A percentile compares a stretch with the other conserved stretches of the same genome.
Evolutionary conservation across 2,329 filamentous ascomycete species (phyloP).

Genomic region (Sodiomyces alkalinus): DNA sequence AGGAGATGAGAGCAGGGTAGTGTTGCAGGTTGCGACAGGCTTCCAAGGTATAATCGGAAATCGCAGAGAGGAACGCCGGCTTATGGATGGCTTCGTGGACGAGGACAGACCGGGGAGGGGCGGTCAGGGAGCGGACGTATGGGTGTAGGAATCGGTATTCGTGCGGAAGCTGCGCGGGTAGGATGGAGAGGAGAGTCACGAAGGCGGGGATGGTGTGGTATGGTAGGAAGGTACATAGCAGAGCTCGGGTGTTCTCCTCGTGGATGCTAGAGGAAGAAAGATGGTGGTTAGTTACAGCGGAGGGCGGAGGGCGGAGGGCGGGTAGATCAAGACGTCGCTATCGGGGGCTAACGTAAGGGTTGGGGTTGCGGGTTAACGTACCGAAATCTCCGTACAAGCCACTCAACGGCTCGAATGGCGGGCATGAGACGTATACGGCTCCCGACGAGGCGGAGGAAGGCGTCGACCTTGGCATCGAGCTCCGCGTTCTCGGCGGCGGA

Average conservation of each 20-base stretch:
- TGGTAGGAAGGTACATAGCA: constrained; percentile 78
- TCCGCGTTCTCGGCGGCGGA: constrained; percentile 67
- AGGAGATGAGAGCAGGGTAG: constrained; percentile 64
- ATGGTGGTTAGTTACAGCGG: constrained; percentile 2
- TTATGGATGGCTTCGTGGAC: constrained; percentile 75
- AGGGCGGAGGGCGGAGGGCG: not conserved
- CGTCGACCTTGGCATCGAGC: constrained; percentile 61
- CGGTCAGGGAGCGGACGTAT: constrained; percentile 64
- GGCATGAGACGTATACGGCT: constrained; percentile 69
- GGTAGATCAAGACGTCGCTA: too few relatives aligned
- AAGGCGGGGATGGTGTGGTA: constrained; percentile 84
- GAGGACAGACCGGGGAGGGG: constrained; percentile 65
- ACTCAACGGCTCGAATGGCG: constrained; percentile 83
- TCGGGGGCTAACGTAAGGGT: too few relatives aligned
- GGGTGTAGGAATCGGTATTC: constrained; percentile 76
- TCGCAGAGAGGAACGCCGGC: constrained; percentile 54
- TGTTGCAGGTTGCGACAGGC: constrained; percentile 58
- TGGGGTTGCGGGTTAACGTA: constrained; percentile 21
- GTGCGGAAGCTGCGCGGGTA: constrained; percentile 58
- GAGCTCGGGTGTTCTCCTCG: constrained; percentile 67
- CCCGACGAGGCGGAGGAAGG: constrained; percentile 69
- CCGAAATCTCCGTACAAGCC: constrained; percentile 84
- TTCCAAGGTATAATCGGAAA: constrained; percentile 68
- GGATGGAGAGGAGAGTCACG: constrained; percentile 69
- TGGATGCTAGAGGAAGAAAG: constrained; percentile 48